Evolutionary conservation across 352 stramenopile species (phyloP).

Genomic region (Pythium insidiosum): DNA sequence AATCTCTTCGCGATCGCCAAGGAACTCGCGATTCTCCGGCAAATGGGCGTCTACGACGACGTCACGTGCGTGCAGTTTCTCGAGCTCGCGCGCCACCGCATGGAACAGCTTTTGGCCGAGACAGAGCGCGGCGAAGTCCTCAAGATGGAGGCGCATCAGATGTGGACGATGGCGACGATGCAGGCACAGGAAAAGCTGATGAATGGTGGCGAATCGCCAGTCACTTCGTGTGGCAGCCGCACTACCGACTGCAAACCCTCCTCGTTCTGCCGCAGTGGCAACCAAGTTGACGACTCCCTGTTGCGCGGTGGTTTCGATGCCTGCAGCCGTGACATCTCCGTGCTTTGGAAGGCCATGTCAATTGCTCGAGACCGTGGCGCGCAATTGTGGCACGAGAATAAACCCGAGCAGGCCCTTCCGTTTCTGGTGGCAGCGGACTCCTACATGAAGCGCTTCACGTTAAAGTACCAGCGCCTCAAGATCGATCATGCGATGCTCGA

Average conservation of each 20-base stretch:
- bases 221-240: too few relatives aligned
- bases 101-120: constrained; percentile 53
- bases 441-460: constrained; percentile 86
- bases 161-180: constrained; percentile 73
- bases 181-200: constrained; percentile 49
- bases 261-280: too few relatives aligned
- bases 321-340: constrained; percentile 58
- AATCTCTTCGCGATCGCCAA: constrained; percentile 79
- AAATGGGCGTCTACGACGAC: constrained; percentile 67
- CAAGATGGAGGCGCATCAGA: constrained; percentile 53
- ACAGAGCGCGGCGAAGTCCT: constrained; percentile 52
- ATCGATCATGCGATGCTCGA: constrained; percentile 81
- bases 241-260: too few relatives aligned
- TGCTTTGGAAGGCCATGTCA: constrained; percentile 79
- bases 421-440: constrained; percentile 76
- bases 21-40: constrained; percentile 69
- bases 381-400: constrained; percentile 83
- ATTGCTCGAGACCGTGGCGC: constrained; percentile 69
- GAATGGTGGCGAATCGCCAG: too few relatives aligned
- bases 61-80: constrained; percentile 75
- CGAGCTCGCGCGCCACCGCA: constrained; percentile 52
- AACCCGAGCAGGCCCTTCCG: constrained; percentile 67
- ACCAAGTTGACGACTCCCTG: constrained; percentile 45
- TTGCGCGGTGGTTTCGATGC: constrained; percentile 54
- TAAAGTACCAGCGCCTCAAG: constrained; percentile 83